Evolutionary conservation across 768 basidiomycete genomes (phyloP).

Genomic region (Pulveroboletus sp.): DNA sequence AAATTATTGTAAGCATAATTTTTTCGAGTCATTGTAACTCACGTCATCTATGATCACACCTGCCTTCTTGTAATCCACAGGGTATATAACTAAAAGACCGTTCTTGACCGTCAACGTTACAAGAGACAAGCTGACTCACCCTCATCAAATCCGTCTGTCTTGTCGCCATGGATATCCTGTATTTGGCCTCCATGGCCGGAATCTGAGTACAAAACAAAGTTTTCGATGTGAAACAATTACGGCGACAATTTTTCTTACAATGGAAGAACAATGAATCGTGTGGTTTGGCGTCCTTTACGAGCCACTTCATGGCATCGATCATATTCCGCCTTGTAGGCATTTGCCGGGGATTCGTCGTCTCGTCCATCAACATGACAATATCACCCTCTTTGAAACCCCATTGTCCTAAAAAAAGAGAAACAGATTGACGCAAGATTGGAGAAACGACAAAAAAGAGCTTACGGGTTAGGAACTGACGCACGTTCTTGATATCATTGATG

Average conservation of each 20-base stretch:
- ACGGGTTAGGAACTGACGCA: constrained; percentile 67
- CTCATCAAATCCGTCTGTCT: constrained; percentile 80
- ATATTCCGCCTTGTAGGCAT: constrained; percentile 55
- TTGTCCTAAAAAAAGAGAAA: constrained; percentile 25
- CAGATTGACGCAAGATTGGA: background rate
- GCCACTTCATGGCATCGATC: constrained; percentile 59
- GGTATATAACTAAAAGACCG: constrained; percentile 67
- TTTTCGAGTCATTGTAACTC: constrained; percentile 20
- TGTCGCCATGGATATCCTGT: constrained; percentile 72
- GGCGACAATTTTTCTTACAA: constrained; percentile 33
- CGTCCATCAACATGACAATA: constrained; percentile 57
- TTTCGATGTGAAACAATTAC: background rate
- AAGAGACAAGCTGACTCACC: constrained; percentile 34
- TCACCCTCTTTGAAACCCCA: constrained; percentile 52
- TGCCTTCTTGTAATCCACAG: constrained; percentile 73
- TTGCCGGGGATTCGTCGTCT: constrained; percentile 39
- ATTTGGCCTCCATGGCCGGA: constrained; percentile 97
- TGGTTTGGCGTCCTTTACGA: constrained; percentile 63
- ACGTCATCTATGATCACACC: constrained; percentile 83
- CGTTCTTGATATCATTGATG: constrained; percentile 75
- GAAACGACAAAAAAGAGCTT: constrained; percentile 15
- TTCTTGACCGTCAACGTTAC: background rate
- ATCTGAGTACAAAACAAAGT: constrained; percentile 40
- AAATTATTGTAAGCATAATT: background rate
- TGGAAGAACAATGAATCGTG: constrained; percentile 81